Base-by-base conservation (phyloP, 2,329 filamentous ascomycete genomes). In the Hyphodiscus sp. region DNA sequence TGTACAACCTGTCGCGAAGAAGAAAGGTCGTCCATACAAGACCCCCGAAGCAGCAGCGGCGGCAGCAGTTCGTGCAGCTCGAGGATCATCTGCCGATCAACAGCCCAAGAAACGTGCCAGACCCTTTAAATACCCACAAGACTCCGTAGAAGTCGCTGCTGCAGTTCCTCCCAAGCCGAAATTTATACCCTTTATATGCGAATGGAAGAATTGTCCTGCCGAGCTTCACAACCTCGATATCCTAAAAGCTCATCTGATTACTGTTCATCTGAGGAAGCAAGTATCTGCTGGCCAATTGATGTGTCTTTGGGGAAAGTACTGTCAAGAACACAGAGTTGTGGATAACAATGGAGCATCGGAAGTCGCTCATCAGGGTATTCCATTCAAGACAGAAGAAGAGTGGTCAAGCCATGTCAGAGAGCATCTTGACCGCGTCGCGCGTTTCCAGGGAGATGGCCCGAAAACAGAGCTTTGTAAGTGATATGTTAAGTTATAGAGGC, bases 221-320 rank as follows among this genome's bases (percentile, higher is more conserved):
- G 78, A 84, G 67, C 70, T 86, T 45, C 80, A 84, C 49, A 86
- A 86, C 61, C 67, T 83, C 53, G 77, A 78, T 13, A 85, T 81
- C 10, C 65, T 86, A 42, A 72, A 76, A 20, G 71, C 69, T 52
- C 82, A 86, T 58, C 67, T 85, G 15, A 63, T 68, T 18, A 60
- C 73, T 15, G 72, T 83, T 2, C 82, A 86, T 63, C 70, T 52
- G 4, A 59, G 59, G 30, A 50, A 47, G 45, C 18, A 59, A 29
- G 13, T 53, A 61, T 18, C 55, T 59, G 41, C 75, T 71, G 33
- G 33, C 16, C 50, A 64, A 60, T 46, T 50, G 30, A 10, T 29
- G 20, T 68, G 67, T 49, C 48, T 57, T 41, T 80, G 76, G 75
- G 66, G 65, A 6, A 68, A 65, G 19, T 81, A 77, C 58, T 65